Percentiles rank a stretch among this genome's conserved stretches.
Conservation (phyloP, 2,329 filamentous ascomycete species). For the Rhytidhysteron rufulum region DNA sequence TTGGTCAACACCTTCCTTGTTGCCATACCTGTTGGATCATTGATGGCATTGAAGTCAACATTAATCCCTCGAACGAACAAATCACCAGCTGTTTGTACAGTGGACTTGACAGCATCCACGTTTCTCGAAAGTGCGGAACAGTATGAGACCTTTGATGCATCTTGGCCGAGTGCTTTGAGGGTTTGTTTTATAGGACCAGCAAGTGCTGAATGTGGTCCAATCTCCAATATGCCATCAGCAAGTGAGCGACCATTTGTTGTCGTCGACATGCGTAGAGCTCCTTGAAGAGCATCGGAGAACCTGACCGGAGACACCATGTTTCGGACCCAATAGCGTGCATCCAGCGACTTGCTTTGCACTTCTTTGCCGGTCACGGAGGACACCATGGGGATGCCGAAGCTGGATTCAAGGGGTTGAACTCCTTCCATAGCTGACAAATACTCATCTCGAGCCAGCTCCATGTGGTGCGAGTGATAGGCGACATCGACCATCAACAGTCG, state of each 20-base stretch:
- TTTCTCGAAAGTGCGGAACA: background rate
- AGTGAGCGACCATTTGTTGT: background rate
- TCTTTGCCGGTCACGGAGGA: background rate
- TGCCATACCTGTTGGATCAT: background rate
- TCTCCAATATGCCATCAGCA: constrained; percentile 8
- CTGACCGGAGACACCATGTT: constrained; percentile 36
- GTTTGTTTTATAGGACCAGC: constrained; percentile 20
- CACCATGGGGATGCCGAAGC: background rate
- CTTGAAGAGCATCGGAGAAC: constrained; percentile 17
- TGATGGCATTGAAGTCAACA: background rate
- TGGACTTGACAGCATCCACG: background rate
- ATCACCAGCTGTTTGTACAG: background rate
- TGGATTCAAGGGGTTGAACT: background rate
- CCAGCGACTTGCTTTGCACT: background rate
- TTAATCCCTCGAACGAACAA: background rate
- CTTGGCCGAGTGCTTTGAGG: background rate
- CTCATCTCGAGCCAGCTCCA: background rate
- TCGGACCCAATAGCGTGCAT: constrained; percentile 31
- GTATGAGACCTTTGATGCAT: background rate
- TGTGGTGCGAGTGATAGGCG: background rate
- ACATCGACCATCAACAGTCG: background rate
- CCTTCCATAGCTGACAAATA: background rate
- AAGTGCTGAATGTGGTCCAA: constrained; percentile 22
- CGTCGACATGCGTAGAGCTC: background rate
- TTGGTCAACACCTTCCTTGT: constrained; percentile 4